These are phyloP conservation scores for Adansonia rubrostipa DNA, from an alignment of 441 rosid genomes.

Conservation along the genomic window DNA sequence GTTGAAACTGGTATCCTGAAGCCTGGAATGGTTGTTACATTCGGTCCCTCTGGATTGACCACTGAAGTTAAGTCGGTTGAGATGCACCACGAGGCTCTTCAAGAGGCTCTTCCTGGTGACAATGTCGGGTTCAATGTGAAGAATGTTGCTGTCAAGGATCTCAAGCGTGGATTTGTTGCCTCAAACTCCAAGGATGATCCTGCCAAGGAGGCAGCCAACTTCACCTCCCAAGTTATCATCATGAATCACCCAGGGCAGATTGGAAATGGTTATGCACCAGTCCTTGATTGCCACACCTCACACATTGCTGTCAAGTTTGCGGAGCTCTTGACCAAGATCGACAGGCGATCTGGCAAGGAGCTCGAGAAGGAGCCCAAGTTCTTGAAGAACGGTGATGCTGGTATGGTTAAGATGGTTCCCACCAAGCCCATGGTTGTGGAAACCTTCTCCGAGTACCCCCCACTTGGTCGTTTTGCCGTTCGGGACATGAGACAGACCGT, in stretches of 20 bases:
- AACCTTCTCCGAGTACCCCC: slow-evolving; percentile 63
- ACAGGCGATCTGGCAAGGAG: too few species aligned
- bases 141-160: slow-evolving; percentile 84
- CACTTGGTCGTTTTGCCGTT: too few species aligned
- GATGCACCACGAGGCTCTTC: slow-evolving; percentile 70
- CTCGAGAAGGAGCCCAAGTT: too few species aligned
- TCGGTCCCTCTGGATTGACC: slow-evolving; percentile 55
- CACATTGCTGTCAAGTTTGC: too few species aligned
- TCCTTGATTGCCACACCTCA: too few species aligned
- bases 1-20: too few species aligned
- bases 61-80: slow-evolving; percentile 65
- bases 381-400: slow-evolving; percentile 49
- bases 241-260: too few species aligned
- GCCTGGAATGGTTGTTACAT: slow-evolving; percentile 29
- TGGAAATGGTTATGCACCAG: too few species aligned
- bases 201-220: too few species aligned
- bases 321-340: too few species aligned
- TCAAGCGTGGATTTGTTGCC: slow-evolving; percentile 78
- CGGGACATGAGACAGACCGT: too few species aligned
- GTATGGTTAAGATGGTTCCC: slow-evolving; percentile 68
- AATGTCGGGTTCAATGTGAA: slow-evolving; percentile 11
- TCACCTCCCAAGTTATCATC: too few species aligned
- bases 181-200: slow-evolving; percentile 36
- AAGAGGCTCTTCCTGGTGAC: slow-evolving; percentile 56
- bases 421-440: slow-evolving; percentile 85